These are phyloP conservation scores for Phytophthora gonapodyides DNA, from an alignment of 352 stramenopile genomes.

Conservation along the genomic window DNA sequence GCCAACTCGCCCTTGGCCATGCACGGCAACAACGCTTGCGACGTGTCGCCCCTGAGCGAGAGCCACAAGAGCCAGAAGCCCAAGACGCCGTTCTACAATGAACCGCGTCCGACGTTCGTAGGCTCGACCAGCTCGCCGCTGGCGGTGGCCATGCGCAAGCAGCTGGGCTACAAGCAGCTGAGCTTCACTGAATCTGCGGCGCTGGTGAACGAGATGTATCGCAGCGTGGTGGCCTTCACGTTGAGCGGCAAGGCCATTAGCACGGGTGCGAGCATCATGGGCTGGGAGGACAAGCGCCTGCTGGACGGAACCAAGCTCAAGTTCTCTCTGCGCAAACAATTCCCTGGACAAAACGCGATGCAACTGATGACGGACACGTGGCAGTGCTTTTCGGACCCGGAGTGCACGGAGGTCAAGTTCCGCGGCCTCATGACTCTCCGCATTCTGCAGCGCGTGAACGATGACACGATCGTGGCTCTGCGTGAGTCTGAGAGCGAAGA, in stretches of 20 bases:
- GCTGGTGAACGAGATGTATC: slow-evolving; percentile 53
- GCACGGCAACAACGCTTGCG: slow-evolving; percentile 32
- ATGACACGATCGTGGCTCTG: slow-evolving; percentile 72
- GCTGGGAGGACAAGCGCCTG: slow-evolving; percentile 70
- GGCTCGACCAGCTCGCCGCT: slow-evolving; percentile 32
- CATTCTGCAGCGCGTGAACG: slow-evolving; percentile 72
- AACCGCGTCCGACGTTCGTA: slow-evolving; percentile 42
- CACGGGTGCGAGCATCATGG: slow-evolving; percentile 56
- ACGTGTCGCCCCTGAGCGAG: slow-evolving; percentile 35
- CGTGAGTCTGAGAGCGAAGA: slow-evolving; percentile 55
- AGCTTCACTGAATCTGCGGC: slow-evolving; percentile 33
- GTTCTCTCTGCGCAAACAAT: slow-evolving; percentile 71
- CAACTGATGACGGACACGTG: slow-evolving; percentile 65
- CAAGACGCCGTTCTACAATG: slow-evolving; percentile 35
- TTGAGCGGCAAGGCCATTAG: slow-evolving; percentile 54
- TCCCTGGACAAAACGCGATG: slow-evolving; percentile 41
- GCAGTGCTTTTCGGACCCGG: slow-evolving; percentile 72
- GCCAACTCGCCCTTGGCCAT: slow-evolving; percentile 18
- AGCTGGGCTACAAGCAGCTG: slow-evolving; percentile 55
- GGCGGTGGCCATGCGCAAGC: slow-evolving; percentile 39
- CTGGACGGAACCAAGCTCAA: slow-evolving; percentile 57
- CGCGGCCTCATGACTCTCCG: slow-evolving; percentile 59
- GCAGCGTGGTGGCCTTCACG: slow-evolving; percentile 56
- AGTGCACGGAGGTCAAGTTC: slow-evolving; percentile 64
- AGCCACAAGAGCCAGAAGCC: slow-evolving; percentile 25